These are phyloP conservation scores for Phytopythium litorale DNA, from an alignment of 352 stramenopile species.

Conservation along the genomic window DNA sequence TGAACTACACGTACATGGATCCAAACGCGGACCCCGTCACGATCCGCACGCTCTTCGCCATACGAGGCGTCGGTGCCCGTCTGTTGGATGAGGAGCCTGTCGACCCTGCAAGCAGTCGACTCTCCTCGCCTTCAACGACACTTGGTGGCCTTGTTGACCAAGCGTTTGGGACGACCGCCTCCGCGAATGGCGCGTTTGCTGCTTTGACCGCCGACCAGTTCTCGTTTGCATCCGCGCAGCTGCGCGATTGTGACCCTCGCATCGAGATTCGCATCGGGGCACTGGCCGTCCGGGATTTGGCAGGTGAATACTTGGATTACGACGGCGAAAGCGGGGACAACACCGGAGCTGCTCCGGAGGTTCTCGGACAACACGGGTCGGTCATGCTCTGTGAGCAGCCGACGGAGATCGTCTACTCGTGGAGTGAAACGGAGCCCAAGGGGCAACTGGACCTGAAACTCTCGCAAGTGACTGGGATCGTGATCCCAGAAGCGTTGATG, in stretches of 20 bases:
- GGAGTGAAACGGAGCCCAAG: slow-evolving; percentile 36
- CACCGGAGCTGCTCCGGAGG: background rate
- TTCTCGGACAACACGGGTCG: slow-evolving; percentile 8
- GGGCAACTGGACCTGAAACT: slow-evolving; percentile 51
- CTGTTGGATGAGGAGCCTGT: slow-evolving; percentile 31
- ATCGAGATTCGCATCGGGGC: slow-evolving; percentile 35
- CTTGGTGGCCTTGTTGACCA: background rate
- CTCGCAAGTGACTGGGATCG: slow-evolving; percentile 44
- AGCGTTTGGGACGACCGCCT: background rate
- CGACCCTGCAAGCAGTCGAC: background rate
- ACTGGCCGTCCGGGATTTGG: slow-evolving; percentile 36
- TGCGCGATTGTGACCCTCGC: slow-evolving; percentile 40
- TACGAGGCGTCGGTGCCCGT: slow-evolving; percentile 46
- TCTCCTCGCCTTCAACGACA: too few relatives aligned
- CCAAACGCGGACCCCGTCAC: slow-evolving; percentile 67
- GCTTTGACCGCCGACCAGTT: slow-evolving; percentile 30
- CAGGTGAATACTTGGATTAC: slow-evolving; percentile 19
- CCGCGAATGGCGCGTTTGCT: slow-evolving; percentile 11
- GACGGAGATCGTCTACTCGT: slow-evolving; percentile 51
- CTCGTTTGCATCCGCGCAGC: slow-evolving; percentile 28
- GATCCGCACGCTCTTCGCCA: slow-evolving; percentile 56
- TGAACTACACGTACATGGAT: slow-evolving; percentile 70
- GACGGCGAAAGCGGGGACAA: background rate
- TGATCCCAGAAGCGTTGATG: slow-evolving; percentile 48
- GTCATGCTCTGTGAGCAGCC: slow-evolving; percentile 40